Evolutionary conservation across 805 yeast species (phyloP), one percentile per base, ranked within the genome.

Genomic region (Lipomyces kockii): DNA sequence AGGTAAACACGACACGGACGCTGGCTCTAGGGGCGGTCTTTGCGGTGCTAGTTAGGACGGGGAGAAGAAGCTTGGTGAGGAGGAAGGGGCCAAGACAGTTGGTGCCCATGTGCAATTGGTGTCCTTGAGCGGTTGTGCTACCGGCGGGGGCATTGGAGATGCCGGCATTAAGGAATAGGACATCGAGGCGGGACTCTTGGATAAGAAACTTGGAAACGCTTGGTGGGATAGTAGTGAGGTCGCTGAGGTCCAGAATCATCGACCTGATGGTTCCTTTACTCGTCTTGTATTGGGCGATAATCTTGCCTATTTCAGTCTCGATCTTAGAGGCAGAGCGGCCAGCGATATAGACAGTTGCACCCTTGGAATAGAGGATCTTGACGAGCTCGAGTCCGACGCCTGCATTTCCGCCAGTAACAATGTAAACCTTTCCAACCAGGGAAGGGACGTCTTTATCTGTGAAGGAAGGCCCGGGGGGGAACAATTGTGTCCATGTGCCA

Each of bases 121-220:
- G 79, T 7, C 84, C 66, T 59, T 67, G 70, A n/a, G 60, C 65
- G 3, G 86, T 79, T 43, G 63, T 66, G 8, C 80, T 69, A 0
- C 79, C 81, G 29, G 56, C 61, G 2, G 83, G 81, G 2, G 82
- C 81, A 17, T 64, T 66, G 82, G 81, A 80, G 2, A 83, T 79
- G 51, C 84, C 84, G 7, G 85, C 85, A 71, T 83, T 83, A 60
- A 78, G 80, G 60, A 79, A 69, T 80, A 79, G 35, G 82, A 74
- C 29, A 81, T 75, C 2, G 80, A 75, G 62, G 83, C 78, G 39
- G 83, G 66, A 5, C 71, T 69, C 5, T 70, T 64, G 29, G 78
- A 58, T 51, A 11, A 74, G 56, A 43, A 82, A 70, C 43, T 74
- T 69, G 2, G 73, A 74, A 11, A 76, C 78, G 0, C 81, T 85